These are phyloP conservation scores for Starmera stellimalicola DNA, from an alignment of 1,139 yeast genomes.

Conservation along the genomic window DNA sequence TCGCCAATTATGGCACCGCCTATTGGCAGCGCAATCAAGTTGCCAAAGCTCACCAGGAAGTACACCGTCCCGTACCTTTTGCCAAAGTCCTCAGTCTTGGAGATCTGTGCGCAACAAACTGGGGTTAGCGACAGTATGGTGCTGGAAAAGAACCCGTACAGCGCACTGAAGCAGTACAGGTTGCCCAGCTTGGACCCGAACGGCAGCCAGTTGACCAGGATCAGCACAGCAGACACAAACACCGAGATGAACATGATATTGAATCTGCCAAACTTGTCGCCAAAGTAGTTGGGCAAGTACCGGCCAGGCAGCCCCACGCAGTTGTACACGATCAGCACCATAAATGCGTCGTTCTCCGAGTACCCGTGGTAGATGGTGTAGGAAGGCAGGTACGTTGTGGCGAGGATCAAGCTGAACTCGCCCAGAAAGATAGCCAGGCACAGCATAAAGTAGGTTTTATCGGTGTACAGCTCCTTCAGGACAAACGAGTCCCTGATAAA, in stretches of 20 bases:
- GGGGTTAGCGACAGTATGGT: constrained; percentile 39
- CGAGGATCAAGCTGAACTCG: constrained; percentile 41
- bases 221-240: constrained; percentile 4
- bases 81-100: constrained; percentile 41
- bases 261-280: constrained; percentile 27
- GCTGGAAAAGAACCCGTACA: constrained; percentile 47
- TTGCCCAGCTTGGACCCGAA: constrained; percentile 33
- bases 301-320: constrained; percentile 55
- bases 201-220: constrained; percentile 35
- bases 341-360: constrained; percentile 31
- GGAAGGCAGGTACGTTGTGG: constrained; percentile 42
- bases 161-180: constrained; percentile 35
- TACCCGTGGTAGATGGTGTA: constrained; percentile 38
- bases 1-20: constrained; percentile 43
- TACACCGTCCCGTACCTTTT: constrained; percentile 40
- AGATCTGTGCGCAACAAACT: constrained; percentile 39
- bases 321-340: constrained; percentile 17
- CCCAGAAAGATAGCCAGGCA: constrained; percentile 35
- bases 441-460: constrained; percentile 29
- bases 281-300: constrained; percentile 30
- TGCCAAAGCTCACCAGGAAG: constrained; percentile 33
- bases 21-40: constrained; percentile 36
- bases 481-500: constrained; percentile 27
- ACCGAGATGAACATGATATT: not conserved
- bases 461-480: constrained; percentile 23